These are phyloP conservation scores for Terana coerulea DNA, from an alignment of 768 basidiomycete species.

Conservation along the genomic window DNA sequence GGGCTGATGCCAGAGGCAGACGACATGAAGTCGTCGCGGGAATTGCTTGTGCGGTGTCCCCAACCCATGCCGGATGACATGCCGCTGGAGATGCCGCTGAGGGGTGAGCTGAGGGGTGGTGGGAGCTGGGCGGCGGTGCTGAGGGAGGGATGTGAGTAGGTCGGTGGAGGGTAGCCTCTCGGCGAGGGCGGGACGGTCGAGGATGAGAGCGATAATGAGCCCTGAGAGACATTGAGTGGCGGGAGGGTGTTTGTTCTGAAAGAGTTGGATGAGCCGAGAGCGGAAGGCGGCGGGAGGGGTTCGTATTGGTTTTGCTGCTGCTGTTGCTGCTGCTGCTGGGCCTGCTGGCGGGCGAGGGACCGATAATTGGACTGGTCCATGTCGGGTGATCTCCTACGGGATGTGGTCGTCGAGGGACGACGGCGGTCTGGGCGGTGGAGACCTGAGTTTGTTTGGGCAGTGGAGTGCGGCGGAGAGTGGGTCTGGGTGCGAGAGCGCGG, in stretches of 20 bases:
- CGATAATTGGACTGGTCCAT: conserved; percentile 4
- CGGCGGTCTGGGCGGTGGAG: conserved; percentile 1
- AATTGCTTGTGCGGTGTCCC: conserved; percentile 30
- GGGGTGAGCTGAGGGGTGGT: conserved; percentile 23
- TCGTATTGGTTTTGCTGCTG: conserved; percentile 38
- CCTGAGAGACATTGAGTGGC: conserved; percentile 23
- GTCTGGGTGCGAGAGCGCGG: not conserved
- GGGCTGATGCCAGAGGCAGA: conserved; percentile 11
- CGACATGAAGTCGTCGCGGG: conserved; percentile 30
- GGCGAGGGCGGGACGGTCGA: conserved; percentile 23
- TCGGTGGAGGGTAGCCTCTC: conserved; percentile 30
- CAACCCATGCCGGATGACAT: conserved; percentile 26
- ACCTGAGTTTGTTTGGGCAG: not conserved
- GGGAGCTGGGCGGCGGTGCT: conserved; percentile 27
- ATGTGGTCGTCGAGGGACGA: not conserved
- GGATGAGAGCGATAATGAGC: not conserved
- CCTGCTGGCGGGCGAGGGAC: conserved; percentile 1
- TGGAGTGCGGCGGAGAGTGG: conserved; percentile 4
- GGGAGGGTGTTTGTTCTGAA: conserved; percentile 41
- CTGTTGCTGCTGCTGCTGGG: conserved; percentile 23
- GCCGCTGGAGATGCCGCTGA: not conserved
- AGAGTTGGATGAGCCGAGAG: conserved; percentile 35
- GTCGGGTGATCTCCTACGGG: not conserved
- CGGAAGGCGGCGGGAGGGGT: conserved; percentile 42
- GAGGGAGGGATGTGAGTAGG: conserved; percentile 33